A percentile compares a stretch with the other conserved stretches of the same genome.
Evolutionary conservation across 306 rosid genomes (phyloP).

Genomic region (Sesbania bispinosa): DNA sequence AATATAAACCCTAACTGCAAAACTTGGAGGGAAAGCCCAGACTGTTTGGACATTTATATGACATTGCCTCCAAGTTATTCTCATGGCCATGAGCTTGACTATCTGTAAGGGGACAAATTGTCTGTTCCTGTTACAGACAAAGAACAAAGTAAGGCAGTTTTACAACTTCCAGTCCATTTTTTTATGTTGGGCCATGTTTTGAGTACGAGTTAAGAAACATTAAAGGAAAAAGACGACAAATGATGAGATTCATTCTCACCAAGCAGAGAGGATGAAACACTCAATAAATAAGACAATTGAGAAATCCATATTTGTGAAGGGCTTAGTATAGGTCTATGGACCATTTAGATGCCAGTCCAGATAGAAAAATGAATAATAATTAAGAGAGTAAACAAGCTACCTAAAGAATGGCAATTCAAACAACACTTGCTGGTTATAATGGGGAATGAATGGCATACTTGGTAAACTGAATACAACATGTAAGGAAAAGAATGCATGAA

Average conservation of each 20-base stretch:
- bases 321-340: not conserved
- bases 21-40: too few relatives aligned
- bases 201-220: not conserved
- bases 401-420: not conserved
- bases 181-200: not conserved
- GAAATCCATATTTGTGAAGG: not conserved
- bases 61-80: too few relatives aligned
- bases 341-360: conserved; percentile 5
- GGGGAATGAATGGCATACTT: not conserved
- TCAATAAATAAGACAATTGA: not conserved
- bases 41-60: too few relatives aligned
- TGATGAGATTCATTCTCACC: not conserved
- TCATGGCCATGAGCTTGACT: too few relatives aligned
- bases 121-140: conserved; percentile 47
- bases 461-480: not conserved
- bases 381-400: not conserved
- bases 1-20: too few relatives aligned
- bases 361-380: not conserved
- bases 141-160: conserved; percentile 1
- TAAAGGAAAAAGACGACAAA: not conserved
- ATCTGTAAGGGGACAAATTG: conserved; percentile 64
- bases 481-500: not conserved
- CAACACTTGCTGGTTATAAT: not conserved
- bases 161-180: not conserved
- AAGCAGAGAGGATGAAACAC: not conserved